Evolutionary conservation across 306 rosid species (phyloP).

Genomic region (Prunus fruticosa): DNA sequence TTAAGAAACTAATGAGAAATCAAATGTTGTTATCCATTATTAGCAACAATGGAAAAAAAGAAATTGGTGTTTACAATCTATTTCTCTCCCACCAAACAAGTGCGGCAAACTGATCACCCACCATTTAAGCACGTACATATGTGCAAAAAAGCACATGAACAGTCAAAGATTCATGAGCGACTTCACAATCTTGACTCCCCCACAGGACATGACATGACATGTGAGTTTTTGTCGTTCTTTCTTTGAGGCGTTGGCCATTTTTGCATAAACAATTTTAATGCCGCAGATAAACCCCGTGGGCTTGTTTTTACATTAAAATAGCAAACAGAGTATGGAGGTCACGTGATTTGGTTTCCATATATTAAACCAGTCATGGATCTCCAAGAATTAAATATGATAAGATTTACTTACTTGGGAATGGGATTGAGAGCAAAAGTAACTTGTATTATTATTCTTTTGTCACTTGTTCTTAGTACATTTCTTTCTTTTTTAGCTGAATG

Average conservation of each 20-base stretch:
- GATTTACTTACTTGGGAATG: background rate
- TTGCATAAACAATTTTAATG: background rate
- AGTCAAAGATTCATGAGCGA: background rate
- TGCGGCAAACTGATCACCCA: background rate
- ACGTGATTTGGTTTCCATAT: background rate
- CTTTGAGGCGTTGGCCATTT: background rate
- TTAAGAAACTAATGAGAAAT: too few relatives aligned
- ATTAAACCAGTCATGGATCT: background rate
- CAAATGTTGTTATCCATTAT: too few relatives aligned
- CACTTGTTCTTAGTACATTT: background rate
- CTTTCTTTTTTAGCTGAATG: too few relatives aligned
- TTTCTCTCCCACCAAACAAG: too few relatives aligned
- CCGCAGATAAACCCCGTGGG: background rate
- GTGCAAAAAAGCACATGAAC: background rate
- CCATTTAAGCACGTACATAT: background rate
- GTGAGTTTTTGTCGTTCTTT: background rate
- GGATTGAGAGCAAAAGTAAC: background rate
- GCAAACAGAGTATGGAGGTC: background rate
- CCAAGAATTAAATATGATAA: background rate
- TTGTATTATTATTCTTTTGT: background rate
- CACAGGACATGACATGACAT: background rate
- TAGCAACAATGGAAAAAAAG: too few relatives aligned
- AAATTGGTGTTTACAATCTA: too few relatives aligned
- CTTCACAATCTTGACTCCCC: background rate
- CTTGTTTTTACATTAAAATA: background rate